phyloP scores from a whole-genome alignment of 768 basidiomycete genomes.

The Lepiota venenata region DNA sequence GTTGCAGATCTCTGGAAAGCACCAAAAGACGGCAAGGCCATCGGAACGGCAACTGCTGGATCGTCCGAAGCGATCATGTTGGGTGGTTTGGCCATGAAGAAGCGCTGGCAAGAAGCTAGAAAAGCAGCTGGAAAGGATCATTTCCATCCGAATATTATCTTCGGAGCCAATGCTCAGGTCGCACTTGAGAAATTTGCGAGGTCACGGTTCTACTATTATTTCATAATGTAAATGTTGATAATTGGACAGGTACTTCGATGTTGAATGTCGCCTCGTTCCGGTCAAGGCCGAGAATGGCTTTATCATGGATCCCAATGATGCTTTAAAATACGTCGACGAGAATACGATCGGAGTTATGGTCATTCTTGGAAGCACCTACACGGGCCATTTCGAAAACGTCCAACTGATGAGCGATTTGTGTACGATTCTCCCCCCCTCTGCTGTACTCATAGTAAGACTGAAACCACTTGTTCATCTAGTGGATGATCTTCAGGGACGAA shows the following conservation, averaged over 20 bases:
- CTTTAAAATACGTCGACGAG: conserved; percentile 67
- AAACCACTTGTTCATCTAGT: conserved; percentile 27
- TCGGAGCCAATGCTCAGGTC: conserved; percentile 73
- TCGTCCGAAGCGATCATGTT: conserved; percentile 72
- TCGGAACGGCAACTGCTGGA: conserved; percentile 72
- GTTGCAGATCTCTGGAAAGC: conserved; percentile 65
- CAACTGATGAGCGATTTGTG: conserved; percentile 76
- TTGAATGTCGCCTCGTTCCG: conserved; percentile 56
- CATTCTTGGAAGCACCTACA: conserved; percentile 52
- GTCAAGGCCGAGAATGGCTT: conserved; percentile 52
- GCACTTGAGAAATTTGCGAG: conserved; percentile 71
- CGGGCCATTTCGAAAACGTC: conserved; percentile 77
- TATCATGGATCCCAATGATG: conserved; percentile 45
- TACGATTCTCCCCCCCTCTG: conserved; percentile 58
- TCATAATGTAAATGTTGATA: too few species aligned
- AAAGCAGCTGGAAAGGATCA: conserved; percentile 58
- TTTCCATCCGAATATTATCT: conserved; percentile 56
- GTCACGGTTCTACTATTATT: too few species aligned
- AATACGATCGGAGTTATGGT: conserved; percentile 72
- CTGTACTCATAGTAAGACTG: conserved; percentile 55
- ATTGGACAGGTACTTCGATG: conserved; percentile 48
- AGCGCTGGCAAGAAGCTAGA: conserved; percentile 63
- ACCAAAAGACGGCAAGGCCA: conserved; percentile 50
- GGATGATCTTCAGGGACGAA: conserved; percentile 26
- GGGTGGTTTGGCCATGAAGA: conserved; percentile 75